These are phyloP conservation scores for Mycena haematopus DNA, from an alignment of 768 basidiomycete genomes.

Conservation along the genomic window DNA sequence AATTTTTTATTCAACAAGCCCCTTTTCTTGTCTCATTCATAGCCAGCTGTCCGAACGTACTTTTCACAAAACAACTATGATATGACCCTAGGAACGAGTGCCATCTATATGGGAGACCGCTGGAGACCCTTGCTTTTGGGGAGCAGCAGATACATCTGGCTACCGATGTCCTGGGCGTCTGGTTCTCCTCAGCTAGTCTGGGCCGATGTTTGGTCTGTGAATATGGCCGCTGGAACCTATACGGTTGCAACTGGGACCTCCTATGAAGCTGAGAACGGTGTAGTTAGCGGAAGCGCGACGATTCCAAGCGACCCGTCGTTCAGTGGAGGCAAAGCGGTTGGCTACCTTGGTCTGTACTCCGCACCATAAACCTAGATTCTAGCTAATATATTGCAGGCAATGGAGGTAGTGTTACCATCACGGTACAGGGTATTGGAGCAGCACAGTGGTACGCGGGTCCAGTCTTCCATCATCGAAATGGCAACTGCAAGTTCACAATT, in stretches of 20 bases:
- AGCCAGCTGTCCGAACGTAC: slow-evolving; percentile 52
- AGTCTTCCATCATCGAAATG: too few species aligned
- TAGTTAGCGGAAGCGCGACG: slow-evolving; percentile 53
- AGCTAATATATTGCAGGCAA: slow-evolving; percentile 45
- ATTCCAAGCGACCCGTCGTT: slow-evolving; percentile 51
- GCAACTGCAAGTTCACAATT: too few species aligned
- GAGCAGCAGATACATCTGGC: slow-evolving; percentile 67
- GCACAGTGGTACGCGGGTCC: too few species aligned
- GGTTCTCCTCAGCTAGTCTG: slow-evolving; percentile 59
- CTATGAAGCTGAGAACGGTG: slow-evolving; percentile 63
- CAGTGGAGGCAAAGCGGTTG: slow-evolving; percentile 60
- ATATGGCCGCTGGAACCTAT: slow-evolving; percentile 58
- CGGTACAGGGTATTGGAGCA: slow-evolving; percentile 58
- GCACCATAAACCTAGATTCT: not conserved
- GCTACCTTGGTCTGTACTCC: slow-evolving; percentile 57
- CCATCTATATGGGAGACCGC: slow-evolving; percentile 70
- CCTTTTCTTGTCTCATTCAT: not conserved
- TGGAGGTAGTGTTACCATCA: slow-evolving; percentile 63
- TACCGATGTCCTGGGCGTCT: slow-evolving; percentile 61
- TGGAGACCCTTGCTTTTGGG: slow-evolving; percentile 62
- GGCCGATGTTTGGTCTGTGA: slow-evolving; percentile 63
- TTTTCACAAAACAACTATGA: slow-evolving; percentile 69
- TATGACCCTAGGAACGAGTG: slow-evolving; percentile 51
- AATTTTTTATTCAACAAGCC: not conserved
- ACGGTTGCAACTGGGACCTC: slow-evolving; percentile 54